A percentile compares a stretch with the other conserved stretches of the same genome.
Conservation (phyloP, 2,329 filamentous ascomycete genomes). For the Apiospora hydei region DNA sequence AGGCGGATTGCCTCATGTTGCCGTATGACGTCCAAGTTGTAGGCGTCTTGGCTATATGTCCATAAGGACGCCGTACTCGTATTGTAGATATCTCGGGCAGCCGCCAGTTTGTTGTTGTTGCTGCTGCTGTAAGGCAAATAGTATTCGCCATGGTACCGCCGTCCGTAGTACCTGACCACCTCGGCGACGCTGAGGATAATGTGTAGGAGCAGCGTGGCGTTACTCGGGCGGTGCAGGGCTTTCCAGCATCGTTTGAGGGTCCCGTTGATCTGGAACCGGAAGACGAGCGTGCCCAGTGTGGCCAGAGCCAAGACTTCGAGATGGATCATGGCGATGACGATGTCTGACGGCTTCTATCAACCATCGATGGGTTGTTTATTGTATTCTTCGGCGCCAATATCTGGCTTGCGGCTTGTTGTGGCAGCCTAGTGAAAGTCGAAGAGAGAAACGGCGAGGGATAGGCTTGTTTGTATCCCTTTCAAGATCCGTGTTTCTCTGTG, state of each 20-base stretch:
- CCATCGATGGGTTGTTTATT: not conserved
- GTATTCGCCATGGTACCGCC: not conserved
- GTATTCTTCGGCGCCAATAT: not conserved
- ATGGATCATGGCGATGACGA: not conserved
- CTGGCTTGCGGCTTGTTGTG: not conserved
- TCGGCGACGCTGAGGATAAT: slow-evolving; percentile 17
- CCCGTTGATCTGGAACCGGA: slow-evolving; percentile 21
- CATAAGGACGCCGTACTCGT: not conserved
- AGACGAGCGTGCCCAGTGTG: slow-evolving; percentile 17
- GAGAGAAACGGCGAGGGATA: not conserved
- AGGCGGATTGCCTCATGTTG: not conserved
- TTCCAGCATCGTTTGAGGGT: slow-evolving; percentile 15
- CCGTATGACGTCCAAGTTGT: too few relatives aligned
- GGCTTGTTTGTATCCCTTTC: too few relatives aligned
- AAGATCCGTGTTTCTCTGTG: not conserved
- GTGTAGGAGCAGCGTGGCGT: slow-evolving; percentile 24
- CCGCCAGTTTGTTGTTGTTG: too few relatives aligned
- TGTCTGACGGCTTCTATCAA: too few relatives aligned
- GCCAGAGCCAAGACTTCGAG: slow-evolving; percentile 26
- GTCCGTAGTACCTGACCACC: slow-evolving; percentile 25
- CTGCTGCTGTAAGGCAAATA: not conserved
- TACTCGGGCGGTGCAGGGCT: slow-evolving; percentile 6
- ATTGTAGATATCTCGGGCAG: not conserved
- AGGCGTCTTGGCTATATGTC: not conserved
- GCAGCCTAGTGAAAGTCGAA: not conserved